These are phyloP conservation scores for Cucumis melo DNA, from an alignment of 306 rosid species.

Conservation along the genomic window DNA sequence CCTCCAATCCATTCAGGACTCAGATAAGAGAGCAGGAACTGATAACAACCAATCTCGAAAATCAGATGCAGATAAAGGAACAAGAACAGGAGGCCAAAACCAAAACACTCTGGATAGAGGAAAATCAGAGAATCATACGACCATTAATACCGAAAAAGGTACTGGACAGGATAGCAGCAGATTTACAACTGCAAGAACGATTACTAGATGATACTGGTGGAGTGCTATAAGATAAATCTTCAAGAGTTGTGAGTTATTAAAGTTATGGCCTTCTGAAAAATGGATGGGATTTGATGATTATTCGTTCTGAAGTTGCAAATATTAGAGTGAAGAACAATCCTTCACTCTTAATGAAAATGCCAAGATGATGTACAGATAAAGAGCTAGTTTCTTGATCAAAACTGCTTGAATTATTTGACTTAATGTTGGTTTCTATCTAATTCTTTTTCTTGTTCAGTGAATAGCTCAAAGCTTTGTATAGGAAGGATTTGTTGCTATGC, in stretches of 20 bases:
- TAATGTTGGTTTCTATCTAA: not conserved
- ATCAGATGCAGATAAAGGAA: constrained; percentile 36
- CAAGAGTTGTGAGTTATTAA: not conserved
- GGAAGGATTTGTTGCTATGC: not conserved
- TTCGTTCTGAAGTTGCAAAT: not conserved
- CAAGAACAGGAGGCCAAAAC: constrained; percentile 18
- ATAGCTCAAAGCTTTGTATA: not conserved
- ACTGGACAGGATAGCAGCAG: constrained; percentile 13
- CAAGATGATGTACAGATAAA: not conserved
- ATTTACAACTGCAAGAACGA: constrained; percentile 11
- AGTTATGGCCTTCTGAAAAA: not conserved
- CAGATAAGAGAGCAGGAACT: constrained; percentile 24
- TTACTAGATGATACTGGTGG: constrained; percentile 14
- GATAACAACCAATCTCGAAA: constrained; percentile 34
- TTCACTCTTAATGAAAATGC: not conserved
- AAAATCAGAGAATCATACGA: constrained; percentile 35
- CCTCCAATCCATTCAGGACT: constrained; percentile 10
- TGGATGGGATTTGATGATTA: not conserved
- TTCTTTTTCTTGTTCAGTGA: not conserved
- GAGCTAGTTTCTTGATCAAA: constrained; percentile 4
- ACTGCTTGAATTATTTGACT: not conserved
- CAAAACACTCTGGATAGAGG: constrained; percentile 41
- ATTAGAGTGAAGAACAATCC: not conserved
- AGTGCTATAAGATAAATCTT: constrained; percentile 1
- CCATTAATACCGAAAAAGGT: constrained; percentile 31